Evolutionary conservation across 306 rosid species (phyloP).

Genomic region (Cucurbita pepo): DNA sequence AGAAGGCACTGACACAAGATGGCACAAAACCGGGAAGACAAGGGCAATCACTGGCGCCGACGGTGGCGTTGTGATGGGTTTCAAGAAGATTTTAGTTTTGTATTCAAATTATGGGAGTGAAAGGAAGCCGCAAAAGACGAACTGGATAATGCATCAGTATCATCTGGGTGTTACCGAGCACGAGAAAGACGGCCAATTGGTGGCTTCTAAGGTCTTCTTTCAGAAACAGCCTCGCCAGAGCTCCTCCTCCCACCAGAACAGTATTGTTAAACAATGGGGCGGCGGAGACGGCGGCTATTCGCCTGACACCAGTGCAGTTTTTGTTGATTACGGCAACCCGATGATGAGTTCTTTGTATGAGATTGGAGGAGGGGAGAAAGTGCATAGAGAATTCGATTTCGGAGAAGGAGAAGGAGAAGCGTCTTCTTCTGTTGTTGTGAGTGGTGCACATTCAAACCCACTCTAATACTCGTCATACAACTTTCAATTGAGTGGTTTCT

Average conservation of each 20-base stretch:
- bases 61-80: constrained; percentile 44
- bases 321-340: neutral
- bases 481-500: neutral
- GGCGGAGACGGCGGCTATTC: neutral
- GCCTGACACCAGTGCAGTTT: neutral
- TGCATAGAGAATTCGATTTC: too few species aligned
- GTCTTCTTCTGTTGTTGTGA: neutral
- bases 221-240: constrained; percentile 68
- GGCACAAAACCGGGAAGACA: constrained; percentile 98
- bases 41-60: constrained; percentile 23
- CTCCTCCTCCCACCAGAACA: neutral
- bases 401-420: neutral
- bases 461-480: neutral
- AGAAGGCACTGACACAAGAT: constrained; percentile 75
- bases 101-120: constrained; percentile 79
- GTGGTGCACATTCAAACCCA: neutral
- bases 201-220: constrained; percentile 74
- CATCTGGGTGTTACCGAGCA: constrained; percentile 73
- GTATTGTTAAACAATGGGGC: neutral
- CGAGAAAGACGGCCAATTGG: constrained; percentile 78
- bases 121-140: constrained; percentile 69
- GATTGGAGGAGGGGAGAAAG: neutral
- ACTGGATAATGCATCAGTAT: constrained; percentile 96
- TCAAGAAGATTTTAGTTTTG: constrained; percentile 75
- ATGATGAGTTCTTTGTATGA: neutral